A percentile compares a stretch with the other conserved stretches of the same genome.
Conservation (phyloP, 2,329 filamentous ascomycete genomes). For the Blumeriella jaapii region DNA sequence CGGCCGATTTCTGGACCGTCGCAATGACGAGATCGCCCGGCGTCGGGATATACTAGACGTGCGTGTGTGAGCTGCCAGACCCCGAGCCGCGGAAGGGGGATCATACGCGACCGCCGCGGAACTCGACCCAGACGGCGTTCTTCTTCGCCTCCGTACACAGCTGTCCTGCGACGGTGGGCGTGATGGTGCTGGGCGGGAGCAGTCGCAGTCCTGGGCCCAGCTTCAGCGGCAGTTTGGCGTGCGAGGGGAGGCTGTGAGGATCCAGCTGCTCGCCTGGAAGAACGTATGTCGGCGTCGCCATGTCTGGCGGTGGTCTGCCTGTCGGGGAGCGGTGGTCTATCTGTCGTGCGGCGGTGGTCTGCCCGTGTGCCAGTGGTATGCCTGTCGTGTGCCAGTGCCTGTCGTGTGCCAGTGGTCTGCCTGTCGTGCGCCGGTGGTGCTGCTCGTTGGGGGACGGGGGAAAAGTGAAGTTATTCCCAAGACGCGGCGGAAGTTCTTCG, state of each 20-base stretch:
- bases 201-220: conserved; percentile 77
- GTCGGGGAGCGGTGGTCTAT: background rate
- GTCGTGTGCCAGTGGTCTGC: too few relatives aligned
- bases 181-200: conserved; percentile 63
- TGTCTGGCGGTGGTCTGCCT: too few relatives aligned
- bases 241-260: conserved; percentile 51
- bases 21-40: conserved; percentile 83
- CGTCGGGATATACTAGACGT: conserved; percentile 60
- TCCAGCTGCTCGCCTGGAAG: conserved; percentile 74
- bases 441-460: too few relatives aligned
- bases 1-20: conserved; percentile 62
- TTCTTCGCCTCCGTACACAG: conserved; percentile 59
- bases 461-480: conserved; percentile 7
- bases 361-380: too few relatives aligned
- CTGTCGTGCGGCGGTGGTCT: too few relatives aligned
- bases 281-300: conserved; percentile 45
- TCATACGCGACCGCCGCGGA: conserved; percentile 54
- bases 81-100: background rate
- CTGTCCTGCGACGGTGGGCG: conserved; percentile 55
- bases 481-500: conserved; percentile 7
- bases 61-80: conserved; percentile 2
- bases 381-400: too few relatives aligned
- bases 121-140: conserved; percentile 69
- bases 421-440: background rate
- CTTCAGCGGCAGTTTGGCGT: conserved; percentile 59